Percentiles rank a stretch among this genome's conserved stretches.
These are phyloP conservation scores for Stromatinia cepivora DNA, from an alignment of 2,329 filamentous ascomycete genomes.

Conservation along the genomic window DNA sequence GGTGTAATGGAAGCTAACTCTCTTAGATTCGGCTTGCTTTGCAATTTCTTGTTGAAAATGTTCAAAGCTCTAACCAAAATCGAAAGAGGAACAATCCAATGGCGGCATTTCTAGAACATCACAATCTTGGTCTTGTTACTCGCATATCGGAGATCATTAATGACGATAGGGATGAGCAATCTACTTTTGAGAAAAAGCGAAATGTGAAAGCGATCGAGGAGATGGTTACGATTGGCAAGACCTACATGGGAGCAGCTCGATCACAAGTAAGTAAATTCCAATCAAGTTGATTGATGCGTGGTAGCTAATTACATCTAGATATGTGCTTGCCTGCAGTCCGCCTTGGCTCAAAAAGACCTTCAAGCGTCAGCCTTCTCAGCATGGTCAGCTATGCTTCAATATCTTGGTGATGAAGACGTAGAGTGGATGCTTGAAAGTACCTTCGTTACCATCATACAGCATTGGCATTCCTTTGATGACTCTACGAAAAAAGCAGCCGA, in stretches of 20 bases:
- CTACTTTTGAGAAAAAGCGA: conserved; percentile 67
- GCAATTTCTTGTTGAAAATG: conserved; percentile 46
- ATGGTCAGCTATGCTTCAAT: conserved; percentile 77
- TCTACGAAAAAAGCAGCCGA: conserved; percentile 60
- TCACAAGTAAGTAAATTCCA: conserved; percentile 72
- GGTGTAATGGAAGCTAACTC: not conserved
- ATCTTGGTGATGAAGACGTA: conserved; percentile 76
- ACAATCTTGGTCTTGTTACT: conserved; percentile 85
- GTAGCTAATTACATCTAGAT: conserved; percentile 54
- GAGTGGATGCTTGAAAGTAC: conserved; percentile 82
- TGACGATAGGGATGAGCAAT: conserved; percentile 58
- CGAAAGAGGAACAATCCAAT: conserved; percentile 57
- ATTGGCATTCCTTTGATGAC: conserved; percentile 70
- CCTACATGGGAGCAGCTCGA: conserved; percentile 73
- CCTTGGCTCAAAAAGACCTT: conserved; percentile 72
- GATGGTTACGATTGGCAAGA: conserved; percentile 76
- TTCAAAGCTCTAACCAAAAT: conserved; percentile 35
- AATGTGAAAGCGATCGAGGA: conserved; percentile 84
- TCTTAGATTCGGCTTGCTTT: conserved; percentile 38
- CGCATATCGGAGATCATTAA: conserved; percentile 79
- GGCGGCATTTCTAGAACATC: conserved; percentile 74
- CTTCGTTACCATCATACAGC: conserved; percentile 79
- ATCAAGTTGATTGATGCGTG: too few relatives aligned
- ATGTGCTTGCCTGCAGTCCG: conserved; percentile 86
- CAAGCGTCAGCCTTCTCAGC: conserved; percentile 77